Evolutionary conservation across 169 alveolate species (phyloP).

Genomic region (Ophryocystis elektroscirrha): DNA sequence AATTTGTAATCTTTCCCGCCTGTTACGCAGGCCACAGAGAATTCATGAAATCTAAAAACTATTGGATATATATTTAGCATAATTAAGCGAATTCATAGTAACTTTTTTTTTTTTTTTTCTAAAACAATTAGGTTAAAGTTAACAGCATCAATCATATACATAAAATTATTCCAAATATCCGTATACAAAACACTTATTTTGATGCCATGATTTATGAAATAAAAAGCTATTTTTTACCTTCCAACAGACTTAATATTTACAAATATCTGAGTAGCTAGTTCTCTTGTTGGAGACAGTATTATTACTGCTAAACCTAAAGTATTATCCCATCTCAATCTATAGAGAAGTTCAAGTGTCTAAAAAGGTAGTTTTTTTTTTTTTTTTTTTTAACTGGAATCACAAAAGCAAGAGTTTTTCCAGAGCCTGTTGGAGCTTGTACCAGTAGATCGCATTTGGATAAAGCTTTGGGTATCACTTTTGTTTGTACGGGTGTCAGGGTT

Average conservation of each 20-base stretch:
- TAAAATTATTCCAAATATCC: background rate
- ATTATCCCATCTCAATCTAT: constrained; percentile 39
- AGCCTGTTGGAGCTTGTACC: too few relatives aligned
- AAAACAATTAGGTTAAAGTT: background rate
- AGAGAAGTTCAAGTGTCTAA: constrained; percentile 67
- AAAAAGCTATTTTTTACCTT: constrained; percentile 1
- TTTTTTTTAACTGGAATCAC: too few relatives aligned
- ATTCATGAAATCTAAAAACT: constrained; percentile 39
- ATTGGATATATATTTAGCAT: too few relatives aligned
- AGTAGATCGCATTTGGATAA: too few relatives aligned
- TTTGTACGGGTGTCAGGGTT: too few relatives aligned
- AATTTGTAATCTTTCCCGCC: constrained; percentile 66
- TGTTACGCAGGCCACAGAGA: constrained; percentile 62
- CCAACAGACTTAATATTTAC: constrained; percentile 55
- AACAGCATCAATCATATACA: background rate
- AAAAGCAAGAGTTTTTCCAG: too few relatives aligned
- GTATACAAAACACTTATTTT: background rate
- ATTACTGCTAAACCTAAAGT: constrained; percentile 57
- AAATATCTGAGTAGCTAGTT: constrained; percentile 65
- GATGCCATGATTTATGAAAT: constrained; percentile 2
- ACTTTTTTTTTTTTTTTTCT: background rate
- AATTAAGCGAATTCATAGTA: background rate
- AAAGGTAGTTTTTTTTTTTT: too few relatives aligned
- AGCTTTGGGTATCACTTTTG: too few relatives aligned
- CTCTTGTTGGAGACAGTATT: constrained; percentile 68